Percentiles rank a stretch among this genome's conserved stretches.
Evolutionary conservation across 2,329 filamentous ascomycete species (phyloP).

Genomic region (Daldinia sp.): DNA sequence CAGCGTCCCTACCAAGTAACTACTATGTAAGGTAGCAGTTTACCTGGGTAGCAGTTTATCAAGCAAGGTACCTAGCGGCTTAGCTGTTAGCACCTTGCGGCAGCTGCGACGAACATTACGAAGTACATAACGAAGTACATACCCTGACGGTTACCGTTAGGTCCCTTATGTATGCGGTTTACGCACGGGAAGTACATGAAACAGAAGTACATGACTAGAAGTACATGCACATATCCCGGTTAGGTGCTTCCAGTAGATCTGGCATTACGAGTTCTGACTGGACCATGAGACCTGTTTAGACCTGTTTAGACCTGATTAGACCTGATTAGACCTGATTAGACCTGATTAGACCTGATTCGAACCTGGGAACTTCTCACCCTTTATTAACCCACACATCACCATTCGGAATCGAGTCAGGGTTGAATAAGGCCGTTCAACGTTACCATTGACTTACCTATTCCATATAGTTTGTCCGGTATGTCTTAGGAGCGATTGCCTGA

Average conservation of each 20-base stretch:
- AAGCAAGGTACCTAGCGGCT: neutral
- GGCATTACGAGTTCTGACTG: conserved; percentile 34
- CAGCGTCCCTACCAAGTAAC: neutral
- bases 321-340: conserved; percentile 8
- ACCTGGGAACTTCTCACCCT: conserved; percentile 13
- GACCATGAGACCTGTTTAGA: conserved; percentile 18
- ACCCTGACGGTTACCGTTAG: neutral
- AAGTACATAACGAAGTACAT: neutral
- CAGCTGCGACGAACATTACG: neutral
- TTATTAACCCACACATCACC: conserved; percentile 25
- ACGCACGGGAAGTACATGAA: too few species aligned
- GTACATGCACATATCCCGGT: neutral
- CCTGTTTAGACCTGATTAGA: neutral
- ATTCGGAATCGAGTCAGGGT: conserved; percentile 29
- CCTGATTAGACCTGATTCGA: conserved; percentile 6
- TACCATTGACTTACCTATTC: conserved; percentile 35
- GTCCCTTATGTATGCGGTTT: neutral
- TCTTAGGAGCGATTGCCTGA: conserved; percentile 29
- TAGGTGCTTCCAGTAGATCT: conserved; percentile 8
- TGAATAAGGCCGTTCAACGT: conserved; percentile 36
- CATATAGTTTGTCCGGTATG: conserved; percentile 5
- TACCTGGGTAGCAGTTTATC: neutral
- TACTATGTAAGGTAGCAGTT: neutral
- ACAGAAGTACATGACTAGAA: too few species aligned
- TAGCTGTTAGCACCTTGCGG: neutral